Conservation (phyloP, 352 stramenopile species). For the Hyaloperonospora arabidopsidis region DNA sequence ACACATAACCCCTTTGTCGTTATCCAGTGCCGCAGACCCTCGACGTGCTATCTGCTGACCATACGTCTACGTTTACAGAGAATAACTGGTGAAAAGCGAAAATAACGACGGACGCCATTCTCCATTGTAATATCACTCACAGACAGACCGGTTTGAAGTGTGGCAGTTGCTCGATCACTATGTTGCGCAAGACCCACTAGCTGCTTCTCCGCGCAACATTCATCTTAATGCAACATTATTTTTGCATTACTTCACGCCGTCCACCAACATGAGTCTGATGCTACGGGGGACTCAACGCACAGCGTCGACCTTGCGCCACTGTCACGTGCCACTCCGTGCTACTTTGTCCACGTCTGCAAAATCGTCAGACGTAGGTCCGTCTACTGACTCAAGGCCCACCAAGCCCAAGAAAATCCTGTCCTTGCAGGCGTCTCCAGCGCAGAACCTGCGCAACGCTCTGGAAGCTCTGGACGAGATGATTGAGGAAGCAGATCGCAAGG, state of each 20-base stretch:
- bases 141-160: too few species aligned
- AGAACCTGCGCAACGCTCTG: conserved; percentile 69
- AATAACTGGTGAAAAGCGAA: too few species aligned
- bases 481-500: conserved; percentile 76
- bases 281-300: conserved; percentile 8
- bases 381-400: not conserved
- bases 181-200: too few species aligned
- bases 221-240: conserved; percentile 12
- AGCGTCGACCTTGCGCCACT: conserved; percentile 15
- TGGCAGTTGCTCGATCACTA: too few species aligned
- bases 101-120: too few species aligned
- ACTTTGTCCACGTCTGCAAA: conserved; percentile 10
- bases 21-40: too few species aligned
- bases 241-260: not conserved
- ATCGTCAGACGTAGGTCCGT: not conserved
- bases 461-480: conserved; percentile 77
- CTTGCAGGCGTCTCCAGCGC: conserved; percentile 37
- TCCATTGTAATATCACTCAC: too few species aligned
- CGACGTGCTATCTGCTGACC: too few species aligned
- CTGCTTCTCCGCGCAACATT: too few species aligned
- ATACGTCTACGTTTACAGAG: too few species aligned
- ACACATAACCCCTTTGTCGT: too few species aligned
- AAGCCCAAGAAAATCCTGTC: conserved; percentile 31
- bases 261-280: conserved; percentile 9
- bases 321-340: conserved; percentile 5